A percentile compares a stretch with the other conserved stretches of the same genome.
Conservation (phyloP, 192 early-diverging fungal genomes). For the Entomortierella lignicola region DNA sequence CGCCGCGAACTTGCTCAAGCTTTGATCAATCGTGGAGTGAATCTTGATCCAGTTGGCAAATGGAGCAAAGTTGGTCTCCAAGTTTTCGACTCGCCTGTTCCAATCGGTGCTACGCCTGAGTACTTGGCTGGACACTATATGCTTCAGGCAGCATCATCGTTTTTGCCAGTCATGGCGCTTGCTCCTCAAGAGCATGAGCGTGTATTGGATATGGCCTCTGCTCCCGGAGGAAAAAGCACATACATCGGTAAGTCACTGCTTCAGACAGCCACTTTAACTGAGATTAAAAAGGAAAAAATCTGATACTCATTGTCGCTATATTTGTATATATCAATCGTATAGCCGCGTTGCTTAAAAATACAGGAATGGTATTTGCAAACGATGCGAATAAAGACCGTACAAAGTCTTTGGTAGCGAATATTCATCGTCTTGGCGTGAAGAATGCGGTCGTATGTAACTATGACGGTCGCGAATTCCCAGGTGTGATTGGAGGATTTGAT, state of each 20-base stretch:
- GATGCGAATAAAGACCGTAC: slow-evolving; percentile 95
- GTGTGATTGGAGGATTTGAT: slow-evolving; percentile 97
- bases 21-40: slow-evolving; percentile 95
- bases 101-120: slow-evolving; percentile 96
- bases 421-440: slow-evolving; percentile 87
- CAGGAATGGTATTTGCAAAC: slow-evolving; percentile 96
- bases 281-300: no score
- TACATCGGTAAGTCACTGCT: slow-evolving; percentile 79
- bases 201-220: slow-evolving; percentile 96
- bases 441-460: slow-evolving; percentile 95
- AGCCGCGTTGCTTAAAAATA: slow-evolving; percentile 96
- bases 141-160: slow-evolving; percentile 97
- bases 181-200: slow-evolving; percentile 96
- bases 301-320: no score
- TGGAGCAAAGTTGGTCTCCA: slow-evolving; percentile 98
- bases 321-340: background rate
- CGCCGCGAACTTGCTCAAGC: slow-evolving; percentile 95
- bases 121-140: slow-evolving; percentile 99
- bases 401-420: slow-evolving; percentile 91
- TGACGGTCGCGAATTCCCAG: slow-evolving; percentile 97
- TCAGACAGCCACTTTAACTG: no score
- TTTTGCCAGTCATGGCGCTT: slow-evolving; percentile 95
- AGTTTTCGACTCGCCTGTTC: slow-evolving; percentile 95
- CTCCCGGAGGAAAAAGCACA: slow-evolving; percentile 98
- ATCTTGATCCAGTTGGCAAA: slow-evolving; percentile 97